A percentile compares a stretch with the other conserved stretches of the same genome.
These are phyloP conservation scores for Fomitopsis betulina DNA, from an alignment of 1,284 basidiomycete species.

Conservation along the genomic window DNA sequence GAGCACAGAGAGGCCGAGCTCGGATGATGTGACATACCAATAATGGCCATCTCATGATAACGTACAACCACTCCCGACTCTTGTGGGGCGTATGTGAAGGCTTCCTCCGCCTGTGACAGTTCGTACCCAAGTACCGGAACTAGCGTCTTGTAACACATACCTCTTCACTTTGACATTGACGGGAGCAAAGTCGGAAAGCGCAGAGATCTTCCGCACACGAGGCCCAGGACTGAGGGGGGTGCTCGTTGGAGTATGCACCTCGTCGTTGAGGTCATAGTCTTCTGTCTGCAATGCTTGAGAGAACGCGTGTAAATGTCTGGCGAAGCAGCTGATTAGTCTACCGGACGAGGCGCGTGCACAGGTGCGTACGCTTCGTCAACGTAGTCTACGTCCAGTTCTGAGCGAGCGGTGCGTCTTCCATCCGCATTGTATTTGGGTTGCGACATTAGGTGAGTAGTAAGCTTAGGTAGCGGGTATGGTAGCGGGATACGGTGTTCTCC, in stretches of 20 bases:
- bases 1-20: not conserved
- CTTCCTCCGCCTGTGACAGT: constrained; percentile 44
- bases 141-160: constrained; percentile 31
- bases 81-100: constrained; percentile 39
- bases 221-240: constrained; percentile 25
- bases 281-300: constrained; percentile 60
- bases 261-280: constrained; percentile 37
- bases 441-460: not conserved
- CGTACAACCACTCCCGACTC: constrained; percentile 75
- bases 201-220: constrained; percentile 74
- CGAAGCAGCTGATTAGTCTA: not conserved
- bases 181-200: constrained; percentile 90
- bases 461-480: not conserved
- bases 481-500: constrained; percentile 6
- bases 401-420: constrained; percentile 1
- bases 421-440: not conserved
- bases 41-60: constrained; percentile 85
- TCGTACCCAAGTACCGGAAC: not conserved
- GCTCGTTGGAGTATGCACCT: constrained; percentile 22
- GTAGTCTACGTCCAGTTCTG: constrained; percentile 46
- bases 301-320: constrained; percentile 72
- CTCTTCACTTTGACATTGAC: constrained; percentile 77
- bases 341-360: not conserved
- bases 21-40: constrained; percentile 44
- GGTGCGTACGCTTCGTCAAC: constrained; percentile 64